A percentile compares a stretch with the other conserved stretches of the same genome.
Conservation (phyloP, 805 yeast genomes). For the Yarrowia osloensis region DNA sequence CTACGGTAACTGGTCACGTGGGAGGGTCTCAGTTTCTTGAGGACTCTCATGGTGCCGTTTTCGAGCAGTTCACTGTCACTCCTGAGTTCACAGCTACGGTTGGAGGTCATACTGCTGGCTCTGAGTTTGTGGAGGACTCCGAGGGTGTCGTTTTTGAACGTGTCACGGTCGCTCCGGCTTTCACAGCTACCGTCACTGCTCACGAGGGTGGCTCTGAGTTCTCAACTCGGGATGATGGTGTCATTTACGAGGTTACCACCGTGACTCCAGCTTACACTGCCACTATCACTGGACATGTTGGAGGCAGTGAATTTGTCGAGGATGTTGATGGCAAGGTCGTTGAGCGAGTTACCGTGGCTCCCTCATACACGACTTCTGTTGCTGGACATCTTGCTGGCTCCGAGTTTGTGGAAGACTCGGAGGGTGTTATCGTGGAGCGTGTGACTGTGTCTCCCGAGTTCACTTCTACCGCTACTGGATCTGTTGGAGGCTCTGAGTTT, state of each 20-base stretch:
- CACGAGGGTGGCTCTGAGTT: not conserved
- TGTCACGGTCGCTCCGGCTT: not conserved
- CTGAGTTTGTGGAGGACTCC: not conserved
- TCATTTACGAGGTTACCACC: not conserved
- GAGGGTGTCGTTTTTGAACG: not conserved
- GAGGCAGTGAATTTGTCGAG: not conserved
- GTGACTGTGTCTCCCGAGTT: too few relatives aligned
- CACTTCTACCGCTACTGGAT: too few relatives aligned
- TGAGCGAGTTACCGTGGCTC: not conserved
- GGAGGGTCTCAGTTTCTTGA: not conserved
- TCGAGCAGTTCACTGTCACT: not conserved
- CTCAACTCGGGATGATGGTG: not conserved
- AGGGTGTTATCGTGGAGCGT: too few relatives aligned
- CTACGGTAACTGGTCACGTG: not conserved
- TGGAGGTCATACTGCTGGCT: not conserved
- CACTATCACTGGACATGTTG: not conserved
- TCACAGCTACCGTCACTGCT: not conserved
- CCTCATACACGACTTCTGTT: not conserved
- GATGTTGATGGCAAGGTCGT: not conserved
- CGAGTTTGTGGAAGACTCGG: too few relatives aligned
- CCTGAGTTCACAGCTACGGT: not conserved
- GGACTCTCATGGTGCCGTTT: not conserved
- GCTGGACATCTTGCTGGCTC: not conserved
- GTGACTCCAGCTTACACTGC: not conserved
- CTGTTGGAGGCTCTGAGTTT: too few relatives aligned